A percentile compares a stretch with the other conserved stretches of the same genome.
phyloP scores from a whole-genome alignment of 495 filamentous ascomycete species.

The Annulohypoxylon stygium region DNA sequence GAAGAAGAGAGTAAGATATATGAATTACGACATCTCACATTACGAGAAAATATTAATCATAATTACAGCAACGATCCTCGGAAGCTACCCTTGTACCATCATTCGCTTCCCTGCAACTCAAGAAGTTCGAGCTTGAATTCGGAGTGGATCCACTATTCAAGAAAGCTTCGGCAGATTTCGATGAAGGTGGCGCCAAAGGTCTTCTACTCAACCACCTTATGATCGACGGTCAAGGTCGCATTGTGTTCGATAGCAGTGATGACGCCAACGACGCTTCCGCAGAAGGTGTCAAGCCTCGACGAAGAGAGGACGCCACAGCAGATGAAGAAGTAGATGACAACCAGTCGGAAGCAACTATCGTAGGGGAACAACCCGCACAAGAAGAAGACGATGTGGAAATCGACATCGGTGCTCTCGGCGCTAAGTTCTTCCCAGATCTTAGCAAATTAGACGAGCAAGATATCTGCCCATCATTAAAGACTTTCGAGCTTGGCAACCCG shows the following conservation, averaged over 20 bases:
- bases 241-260: conserved; percentile 98
- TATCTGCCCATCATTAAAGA: conserved; percentile 94
- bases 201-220: conserved; percentile 93
- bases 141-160: conserved; percentile 98
- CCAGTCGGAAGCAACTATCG: conserved; percentile 56
- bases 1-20: conserved; percentile 66
- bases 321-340: conserved; percentile 60
- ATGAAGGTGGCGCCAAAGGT: conserved; percentile 97
- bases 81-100: conserved; percentile 92
- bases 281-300: conserved; percentile 56
- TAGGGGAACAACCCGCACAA: conserved; percentile 58
- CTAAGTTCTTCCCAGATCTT: conserved; percentile 90
- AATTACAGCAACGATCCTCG: conserved; percentile 75
- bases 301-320: conserved; percentile 58
- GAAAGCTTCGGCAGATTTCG: conserved; percentile 97
- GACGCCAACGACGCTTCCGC: conserved; percentile 76
- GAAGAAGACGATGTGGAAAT: conserved; percentile 76
- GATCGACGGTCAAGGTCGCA: conserved; percentile 90
- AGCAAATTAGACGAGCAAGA: conserved; percentile 82
- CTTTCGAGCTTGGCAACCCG: conserved; percentile 87
- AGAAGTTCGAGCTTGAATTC: conserved; percentile 98
- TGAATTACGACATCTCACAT: not conserved
- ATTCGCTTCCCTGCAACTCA: conserved; percentile 88
- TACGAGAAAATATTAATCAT: conserved; percentile 19
- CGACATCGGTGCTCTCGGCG: conserved; percentile 78